Percentiles rank a stretch among this genome's conserved stretches.
Evolutionary conservation across 2,329 filamentous ascomycete genomes (phyloP).

Genomic region (Bipolaris zeicola): DNA sequence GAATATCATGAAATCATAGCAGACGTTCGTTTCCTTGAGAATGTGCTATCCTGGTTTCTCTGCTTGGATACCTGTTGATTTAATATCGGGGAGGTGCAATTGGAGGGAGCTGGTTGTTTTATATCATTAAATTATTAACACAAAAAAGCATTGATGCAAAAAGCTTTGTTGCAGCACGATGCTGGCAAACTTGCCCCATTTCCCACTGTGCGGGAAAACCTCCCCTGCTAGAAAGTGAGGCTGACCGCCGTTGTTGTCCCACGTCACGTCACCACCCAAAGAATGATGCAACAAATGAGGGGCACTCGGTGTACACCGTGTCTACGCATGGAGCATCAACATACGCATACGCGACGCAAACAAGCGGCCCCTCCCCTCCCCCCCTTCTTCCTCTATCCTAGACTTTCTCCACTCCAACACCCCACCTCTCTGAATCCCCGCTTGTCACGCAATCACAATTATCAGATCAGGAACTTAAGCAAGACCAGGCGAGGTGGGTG

Average conservation of each 20-base stretch:
- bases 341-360: background rate
- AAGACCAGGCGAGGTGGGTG: background rate
- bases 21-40: constrained; percentile 7
- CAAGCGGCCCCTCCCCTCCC: background rate
- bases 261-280: background rate
- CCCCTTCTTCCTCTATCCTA: background rate
- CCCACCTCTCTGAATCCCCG: no score
- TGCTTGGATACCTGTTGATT: background rate
- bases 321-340: background rate
- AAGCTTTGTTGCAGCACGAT: background rate
- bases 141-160: background rate
- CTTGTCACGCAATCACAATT: no score
- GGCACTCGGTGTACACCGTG: background rate
- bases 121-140: background rate
- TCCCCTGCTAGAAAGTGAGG: background rate
- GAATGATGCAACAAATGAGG: constrained; percentile 3
- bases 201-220: background rate
- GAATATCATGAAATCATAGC: constrained; percentile 11
- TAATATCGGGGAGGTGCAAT: background rate
- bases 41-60: constrained; percentile 1
- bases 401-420: background rate
- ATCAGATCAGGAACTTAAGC: background rate
- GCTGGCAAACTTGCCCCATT: background rate
- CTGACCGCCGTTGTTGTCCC: background rate
- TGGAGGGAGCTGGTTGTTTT: background rate